Percentiles rank a stretch among this genome's conserved stretches.
Evolutionary conservation across 1,284 basidiomycete species (phyloP).

Genomic region (Pseudozyma sp.): DNA sequence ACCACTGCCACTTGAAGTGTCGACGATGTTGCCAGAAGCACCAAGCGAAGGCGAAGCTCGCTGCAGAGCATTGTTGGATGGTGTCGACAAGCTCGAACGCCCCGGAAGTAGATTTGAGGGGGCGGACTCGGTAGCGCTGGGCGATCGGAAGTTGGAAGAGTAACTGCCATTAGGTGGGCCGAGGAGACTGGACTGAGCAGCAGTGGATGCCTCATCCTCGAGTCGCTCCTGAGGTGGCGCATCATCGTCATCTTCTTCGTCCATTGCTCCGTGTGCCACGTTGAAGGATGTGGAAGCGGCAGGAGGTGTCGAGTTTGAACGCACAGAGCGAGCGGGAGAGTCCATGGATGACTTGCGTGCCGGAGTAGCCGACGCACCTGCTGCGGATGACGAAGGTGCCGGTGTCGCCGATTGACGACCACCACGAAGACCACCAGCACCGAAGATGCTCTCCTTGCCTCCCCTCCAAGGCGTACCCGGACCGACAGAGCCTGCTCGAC

Average conservation of each 20-base stretch:
- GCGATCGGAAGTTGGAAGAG: conserved; percentile 12
- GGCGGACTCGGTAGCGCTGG: conserved; percentile 9
- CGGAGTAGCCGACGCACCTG: conserved; percentile 21
- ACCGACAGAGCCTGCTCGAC: conserved; percentile 29
- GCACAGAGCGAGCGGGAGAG: conserved; percentile 31
- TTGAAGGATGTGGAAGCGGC: conserved; percentile 29
- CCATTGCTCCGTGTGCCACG: conserved; percentile 25
- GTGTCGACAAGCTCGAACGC: conserved; percentile 16
- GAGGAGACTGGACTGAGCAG: conserved; percentile 22
- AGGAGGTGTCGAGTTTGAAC: conserved; percentile 43
- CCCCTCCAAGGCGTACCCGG: conserved; percentile 42
- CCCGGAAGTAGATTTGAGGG: conserved; percentile 17
- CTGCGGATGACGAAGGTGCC: conserved; percentile 18
- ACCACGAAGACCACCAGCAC: conserved; percentile 57
- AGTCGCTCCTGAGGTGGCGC: conserved; percentile 49
- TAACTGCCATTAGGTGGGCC: conserved; percentile 11
- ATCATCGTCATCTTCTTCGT: conserved; percentile 51
- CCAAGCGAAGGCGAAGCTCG: conserved; percentile 24
- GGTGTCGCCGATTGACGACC: conserved; percentile 41
- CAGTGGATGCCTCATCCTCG: conserved; percentile 39
- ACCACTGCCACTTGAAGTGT: conserved; percentile 5
- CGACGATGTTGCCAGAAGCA: conserved; percentile 4
- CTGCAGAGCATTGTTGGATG: conserved; percentile 10
- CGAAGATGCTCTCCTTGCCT: conserved; percentile 60
- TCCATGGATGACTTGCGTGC: conserved; percentile 38